A percentile compares a stretch with the other conserved stretches of the same genome.
Evolutionary conservation across 2,329 filamentous ascomycete species (phyloP).

Genomic region (Colletotrichum zoysiae): DNA sequence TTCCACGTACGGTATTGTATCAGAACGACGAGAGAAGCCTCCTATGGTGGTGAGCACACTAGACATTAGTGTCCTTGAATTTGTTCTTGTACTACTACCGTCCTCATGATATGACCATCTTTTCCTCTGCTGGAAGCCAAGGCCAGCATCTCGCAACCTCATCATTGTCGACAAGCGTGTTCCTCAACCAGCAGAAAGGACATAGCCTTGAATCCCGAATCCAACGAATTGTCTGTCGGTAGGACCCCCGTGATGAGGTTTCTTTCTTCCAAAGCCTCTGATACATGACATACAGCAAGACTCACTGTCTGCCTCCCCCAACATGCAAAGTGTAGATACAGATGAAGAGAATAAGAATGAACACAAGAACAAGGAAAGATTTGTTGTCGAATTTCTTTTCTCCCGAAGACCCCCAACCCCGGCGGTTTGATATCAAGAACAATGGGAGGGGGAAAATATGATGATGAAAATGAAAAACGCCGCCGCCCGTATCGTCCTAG

Average conservation of each 20-base stretch:
- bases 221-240: too few relatives aligned
- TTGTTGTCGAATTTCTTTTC: neutral
- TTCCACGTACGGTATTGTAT: neutral
- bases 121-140: conserved; percentile 13
- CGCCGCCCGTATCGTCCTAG: conserved; percentile 24
- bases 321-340: conserved; percentile 5
- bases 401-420: neutral
- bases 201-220: neutral
- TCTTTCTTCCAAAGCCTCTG: neutral
- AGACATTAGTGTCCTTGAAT: neutral
- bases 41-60: neutral
- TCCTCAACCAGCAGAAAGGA: neutral
- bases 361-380: neutral
- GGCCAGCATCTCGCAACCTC: neutral
- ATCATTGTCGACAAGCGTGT: neutral
- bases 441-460: neutral
- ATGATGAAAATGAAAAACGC: neutral
- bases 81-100: neutral
- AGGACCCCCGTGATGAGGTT: neutral
- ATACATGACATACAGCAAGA: neutral
- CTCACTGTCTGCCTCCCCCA: neutral
- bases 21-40: neutral
- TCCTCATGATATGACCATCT: conserved; percentile 1
- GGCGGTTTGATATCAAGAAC: conserved; percentile 16
- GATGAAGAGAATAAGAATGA: neutral